Percentiles rank a stretch among this genome's conserved stretches.
These are phyloP conservation scores for Tetracladium setigerum DNA, from an alignment of 495 filamentous ascomycete genomes.

Conservation along the genomic window DNA sequence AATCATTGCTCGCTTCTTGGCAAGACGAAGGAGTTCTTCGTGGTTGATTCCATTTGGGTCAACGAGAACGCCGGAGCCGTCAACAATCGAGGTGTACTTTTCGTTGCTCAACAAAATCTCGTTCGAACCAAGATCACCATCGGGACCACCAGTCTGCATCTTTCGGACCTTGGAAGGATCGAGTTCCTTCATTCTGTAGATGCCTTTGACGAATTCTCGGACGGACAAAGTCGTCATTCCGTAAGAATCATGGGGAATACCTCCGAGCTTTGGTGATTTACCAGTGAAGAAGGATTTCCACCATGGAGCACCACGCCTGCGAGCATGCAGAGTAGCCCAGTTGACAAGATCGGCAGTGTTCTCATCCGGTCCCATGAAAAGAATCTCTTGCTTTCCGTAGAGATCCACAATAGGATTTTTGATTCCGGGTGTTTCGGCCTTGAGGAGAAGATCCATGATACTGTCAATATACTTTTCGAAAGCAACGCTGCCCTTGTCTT, in stretches of 20 bases:
- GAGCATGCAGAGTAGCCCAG: conserved; percentile 95
- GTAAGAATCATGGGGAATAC: conserved; percentile 92
- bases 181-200: conserved; percentile 90
- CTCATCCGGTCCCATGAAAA: conserved; percentile 98
- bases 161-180: conserved; percentile 78
- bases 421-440: conserved; percentile 86
- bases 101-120: conserved; percentile 95
- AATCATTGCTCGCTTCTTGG: conserved; percentile 84
- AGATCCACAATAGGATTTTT: conserved; percentile 97
- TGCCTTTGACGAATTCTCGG: conserved; percentile 89
- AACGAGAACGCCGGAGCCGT: conserved; percentile 90
- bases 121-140: conserved; percentile 95
- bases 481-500: conserved; percentile 82
- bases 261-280: conserved; percentile 90
- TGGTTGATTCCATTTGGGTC: conserved; percentile 85
- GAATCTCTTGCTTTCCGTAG: conserved; percentile 86
- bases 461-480: conserved; percentile 99
- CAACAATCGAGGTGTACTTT: conserved; percentile 87
- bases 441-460: conserved; percentile 88
- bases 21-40: conserved; percentile 74
- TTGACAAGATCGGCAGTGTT: conserved; percentile 96
- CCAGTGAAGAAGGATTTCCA: conserved; percentile 99
- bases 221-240: conserved; percentile 98
- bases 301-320: conserved; percentile 83
- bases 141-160: conserved; percentile 95